phyloP scores from a whole-genome alignment of 257 asterid species.

The Mitragyna speciosa region DNA sequence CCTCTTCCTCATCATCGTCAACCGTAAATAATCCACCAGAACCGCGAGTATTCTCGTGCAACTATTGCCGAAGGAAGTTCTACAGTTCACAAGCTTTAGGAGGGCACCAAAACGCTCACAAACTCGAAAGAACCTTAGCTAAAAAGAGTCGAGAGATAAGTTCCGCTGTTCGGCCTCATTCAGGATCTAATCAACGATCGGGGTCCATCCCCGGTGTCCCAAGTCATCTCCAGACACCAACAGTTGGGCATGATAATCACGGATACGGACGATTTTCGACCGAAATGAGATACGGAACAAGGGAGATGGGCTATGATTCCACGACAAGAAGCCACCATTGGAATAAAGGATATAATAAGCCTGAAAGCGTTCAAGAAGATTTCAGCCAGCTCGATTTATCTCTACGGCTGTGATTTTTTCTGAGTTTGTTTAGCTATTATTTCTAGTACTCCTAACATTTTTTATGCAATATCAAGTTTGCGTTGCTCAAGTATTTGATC shows the following conservation, averaged over 20 bases:
- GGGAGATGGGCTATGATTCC: slow-evolving; percentile 34
- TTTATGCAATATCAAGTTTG: not conserved
- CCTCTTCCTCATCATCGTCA: slow-evolving; percentile 38
- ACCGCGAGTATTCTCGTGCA: slow-evolving; percentile 74
- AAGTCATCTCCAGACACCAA: slow-evolving; percentile 14
- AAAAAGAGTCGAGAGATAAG: slow-evolving; percentile 67
- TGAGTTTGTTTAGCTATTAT: not conserved
- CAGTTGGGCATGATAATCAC: slow-evolving; percentile 13
- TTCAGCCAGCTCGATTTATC: slow-evolving; percentile 63
- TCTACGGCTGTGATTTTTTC: slow-evolving; percentile 48
- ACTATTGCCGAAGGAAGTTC: slow-evolving; percentile 69
- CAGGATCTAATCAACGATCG: slow-evolving; percentile 27
- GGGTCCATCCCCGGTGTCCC: slow-evolving; percentile 1
- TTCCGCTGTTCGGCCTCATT: slow-evolving; percentile 38
- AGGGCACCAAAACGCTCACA: slow-evolving; percentile 95
- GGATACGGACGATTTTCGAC: slow-evolving; percentile 13
- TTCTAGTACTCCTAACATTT: not conserved
- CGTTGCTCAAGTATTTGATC: slow-evolving; percentile 1
- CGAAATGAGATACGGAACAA: slow-evolving; percentile 27
- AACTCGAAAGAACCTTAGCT: slow-evolving; percentile 76
- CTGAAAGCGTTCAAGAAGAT: slow-evolving; percentile 50
- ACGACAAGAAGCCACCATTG: slow-evolving; percentile 19
- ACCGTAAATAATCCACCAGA: slow-evolving; percentile 35
- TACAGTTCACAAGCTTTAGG: slow-evolving; percentile 89
- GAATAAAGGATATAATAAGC: slow-evolving; percentile 25